Percentiles rank a stretch among this genome's conserved stretches.
Conservation (phyloP, 208 protist species). For the Crithidia bombi region DNA sequence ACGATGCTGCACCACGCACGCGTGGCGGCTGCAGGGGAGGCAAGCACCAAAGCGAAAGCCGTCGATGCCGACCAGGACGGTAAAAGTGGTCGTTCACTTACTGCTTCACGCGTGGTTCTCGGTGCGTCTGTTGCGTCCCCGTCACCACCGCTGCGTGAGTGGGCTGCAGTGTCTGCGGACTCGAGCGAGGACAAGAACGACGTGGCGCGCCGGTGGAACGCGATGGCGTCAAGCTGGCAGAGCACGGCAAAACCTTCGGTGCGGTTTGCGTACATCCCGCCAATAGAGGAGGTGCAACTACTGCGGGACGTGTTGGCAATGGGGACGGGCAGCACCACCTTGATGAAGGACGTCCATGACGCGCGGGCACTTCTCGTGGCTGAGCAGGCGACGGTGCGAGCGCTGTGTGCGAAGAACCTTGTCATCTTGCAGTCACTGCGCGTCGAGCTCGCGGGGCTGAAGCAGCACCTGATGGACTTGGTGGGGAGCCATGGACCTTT, state of each 20-base stretch:
- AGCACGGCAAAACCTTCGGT: conserved; percentile 35
- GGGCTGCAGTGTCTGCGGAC: not conserved
- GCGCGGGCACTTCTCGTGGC: conserved; percentile 41
- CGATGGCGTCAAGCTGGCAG: conserved; percentile 39
- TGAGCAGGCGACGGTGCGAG: conserved; percentile 20
- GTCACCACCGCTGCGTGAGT: conserved; percentile 15
- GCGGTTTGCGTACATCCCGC: conserved; percentile 67
- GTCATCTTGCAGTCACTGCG: conserved; percentile 37
- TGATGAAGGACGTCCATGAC: conserved; percentile 61
- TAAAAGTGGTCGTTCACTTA: not conserved
- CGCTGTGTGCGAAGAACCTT: conserved; percentile 26
- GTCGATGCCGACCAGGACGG: not conserved
- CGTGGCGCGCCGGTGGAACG: conserved; percentile 57
- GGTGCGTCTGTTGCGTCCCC: conserved; percentile 1
- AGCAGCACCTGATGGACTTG: conserved; percentile 39
- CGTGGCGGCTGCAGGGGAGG: conserved; percentile 3
- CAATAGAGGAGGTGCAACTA: conserved; percentile 62
- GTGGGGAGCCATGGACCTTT: conserved; percentile 50
- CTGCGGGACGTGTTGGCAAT: conserved; percentile 79
- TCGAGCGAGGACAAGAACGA: conserved; percentile 20
- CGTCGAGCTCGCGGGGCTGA: conserved; percentile 40
- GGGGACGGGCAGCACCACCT: conserved; percentile 60
- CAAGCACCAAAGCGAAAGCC: not conserved
- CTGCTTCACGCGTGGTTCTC: not conserved
- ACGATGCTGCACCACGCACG: conserved; percentile 28